phyloP scores from a whole-genome alignment of 2,329 filamentous ascomycete genomes.

The Verticillium longisporum region DNA sequence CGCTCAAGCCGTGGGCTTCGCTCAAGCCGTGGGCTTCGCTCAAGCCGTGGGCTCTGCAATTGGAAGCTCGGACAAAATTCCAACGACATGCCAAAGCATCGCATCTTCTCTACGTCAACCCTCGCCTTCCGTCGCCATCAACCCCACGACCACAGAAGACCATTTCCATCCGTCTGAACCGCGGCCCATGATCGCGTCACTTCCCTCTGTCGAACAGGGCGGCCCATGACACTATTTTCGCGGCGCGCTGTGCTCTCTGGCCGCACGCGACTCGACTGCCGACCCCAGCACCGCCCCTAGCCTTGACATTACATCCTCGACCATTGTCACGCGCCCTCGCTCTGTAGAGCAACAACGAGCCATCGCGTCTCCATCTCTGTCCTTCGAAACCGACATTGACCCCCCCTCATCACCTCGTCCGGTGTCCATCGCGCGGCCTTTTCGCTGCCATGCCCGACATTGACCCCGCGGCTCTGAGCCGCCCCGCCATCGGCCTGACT shows the following conservation, averaged over 20 bases:
- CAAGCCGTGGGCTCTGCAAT: background rate
- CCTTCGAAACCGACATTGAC: background rate
- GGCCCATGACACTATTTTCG: slow-evolving; percentile 33
- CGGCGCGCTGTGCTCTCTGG: slow-evolving; percentile 37
- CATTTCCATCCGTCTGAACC: slow-evolving; percentile 35
- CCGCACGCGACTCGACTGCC: slow-evolving; percentile 38
- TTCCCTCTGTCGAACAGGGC: slow-evolving; percentile 28
- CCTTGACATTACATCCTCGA: background rate
- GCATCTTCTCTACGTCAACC: background rate
- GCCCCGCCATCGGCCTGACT: slow-evolving; percentile 49
- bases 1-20: background rate
- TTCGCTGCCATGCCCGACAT: slow-evolving; percentile 55
- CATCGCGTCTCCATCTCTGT: slow-evolving; percentile 5
- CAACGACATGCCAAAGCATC: slow-evolving; percentile 16
- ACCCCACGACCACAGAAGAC: slow-evolving; percentile 26
- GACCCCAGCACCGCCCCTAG: slow-evolving; percentile 7
- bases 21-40: background rate
- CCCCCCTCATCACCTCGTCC: background rate
- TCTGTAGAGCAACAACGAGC: slow-evolving; percentile 1
- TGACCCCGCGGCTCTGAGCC: slow-evolving; percentile 62
- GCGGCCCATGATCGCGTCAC: slow-evolving; percentile 33
- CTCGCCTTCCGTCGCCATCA: slow-evolving; percentile 7
- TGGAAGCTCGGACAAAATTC: slow-evolving; percentile 18
- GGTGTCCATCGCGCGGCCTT: background rate
- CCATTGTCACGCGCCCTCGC: background rate